Evolutionary conservation across 768 basidiomycete species (phyloP), one percentile per base, ranked within the genome.

Genomic region (Mycena epipterygia): DNA sequence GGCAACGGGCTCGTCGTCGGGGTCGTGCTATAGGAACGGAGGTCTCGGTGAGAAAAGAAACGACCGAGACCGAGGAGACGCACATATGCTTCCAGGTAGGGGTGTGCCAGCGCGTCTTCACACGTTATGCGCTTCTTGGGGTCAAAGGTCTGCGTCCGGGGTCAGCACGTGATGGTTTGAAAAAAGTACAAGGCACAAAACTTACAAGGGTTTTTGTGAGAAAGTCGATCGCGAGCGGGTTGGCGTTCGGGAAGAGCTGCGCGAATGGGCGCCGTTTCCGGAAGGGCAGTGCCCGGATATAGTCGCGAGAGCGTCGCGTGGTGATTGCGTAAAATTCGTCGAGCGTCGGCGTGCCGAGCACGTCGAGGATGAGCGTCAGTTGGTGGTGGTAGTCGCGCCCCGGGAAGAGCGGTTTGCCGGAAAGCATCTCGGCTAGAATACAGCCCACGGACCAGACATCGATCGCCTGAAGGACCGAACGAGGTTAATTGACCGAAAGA

Each of bases 301-400:
- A 99, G 78, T 99, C 97, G 51, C 96, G 91, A 56, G 96, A 97
- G 62, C 97, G 85, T 21, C 92, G 89, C 13, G 95, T 95, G 19
- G 95, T 96, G 78, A 99, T 99, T 42, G 95, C 95, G 83, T 98
- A 96, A 82, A 98, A 99, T 77, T 99, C 98, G 74, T 99, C 98
- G 64, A 99, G 86, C 2, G 96, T 95, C 3, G 98, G 98, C 35
- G 98, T 99, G 27, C 98, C 98, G 51, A 99, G 91, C 33, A 98
- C 95, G 75, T 99, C 97, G 76, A 99, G 89, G 78, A 99, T 99
- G 65, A 98, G 89, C 2, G 93, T 93, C 46, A 99, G 88, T 73
- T 99, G 98, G 76, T 99, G 95, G 81, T 98, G 97, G 81, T 97
- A 97, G 84, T 93, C 97, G 42, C 96, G 90, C 21, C 98, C 98